phyloP scores from a whole-genome alignment of 345 rosid genomes.

The Camelina laxa region DNA sequence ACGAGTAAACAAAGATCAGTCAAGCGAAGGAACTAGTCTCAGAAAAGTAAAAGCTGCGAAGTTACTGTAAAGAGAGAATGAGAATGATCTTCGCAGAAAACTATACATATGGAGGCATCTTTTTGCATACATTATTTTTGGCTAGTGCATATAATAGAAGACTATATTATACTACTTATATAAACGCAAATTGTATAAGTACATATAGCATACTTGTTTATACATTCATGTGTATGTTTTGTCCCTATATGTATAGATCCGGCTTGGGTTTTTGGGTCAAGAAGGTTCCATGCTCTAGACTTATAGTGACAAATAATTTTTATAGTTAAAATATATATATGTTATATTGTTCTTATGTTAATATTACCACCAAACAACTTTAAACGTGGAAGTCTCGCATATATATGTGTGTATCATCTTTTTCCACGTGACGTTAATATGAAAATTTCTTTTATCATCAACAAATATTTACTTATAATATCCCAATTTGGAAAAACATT shows the following conservation, averaged over 20 bases:
- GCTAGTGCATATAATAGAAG: not conserved
- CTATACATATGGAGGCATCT: slow-evolving; percentile 32
- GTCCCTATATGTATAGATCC: not conserved
- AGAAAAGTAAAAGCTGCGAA: slow-evolving; percentile 43
- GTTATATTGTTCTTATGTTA: not conserved
- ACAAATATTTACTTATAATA: slow-evolving; percentile 1
- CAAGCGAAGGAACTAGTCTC: slow-evolving; percentile 26
- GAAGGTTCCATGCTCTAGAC: slow-evolving; percentile 33
- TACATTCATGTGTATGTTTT: slow-evolving; percentile 2
- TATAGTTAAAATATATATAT: not conserved
- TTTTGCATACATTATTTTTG: slow-evolving; percentile 2
- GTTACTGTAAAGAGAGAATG: slow-evolving; percentile 29
- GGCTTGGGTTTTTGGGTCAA: slow-evolving; percentile 13
- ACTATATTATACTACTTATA: not conserved
- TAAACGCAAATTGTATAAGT: not conserved
- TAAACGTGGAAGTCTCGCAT: slow-evolving; percentile 14
- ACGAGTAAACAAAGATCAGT: slow-evolving; percentile 22
- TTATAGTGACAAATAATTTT: slow-evolving; percentile 10
- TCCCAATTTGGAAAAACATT: slow-evolving; percentile 33
- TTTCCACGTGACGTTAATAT: slow-evolving; percentile 32
- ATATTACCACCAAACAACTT: slow-evolving; percentile 15
- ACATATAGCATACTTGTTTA: not conserved
- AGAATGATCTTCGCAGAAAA: slow-evolving; percentile 39
- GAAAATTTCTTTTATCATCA: slow-evolving; percentile 2
- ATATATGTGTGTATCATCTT: slow-evolving; percentile 17